These are phyloP conservation scores for Tephrocybe sp. DNA, from an alignment of 768 basidiomycete genomes.

Conservation along the genomic window DNA sequence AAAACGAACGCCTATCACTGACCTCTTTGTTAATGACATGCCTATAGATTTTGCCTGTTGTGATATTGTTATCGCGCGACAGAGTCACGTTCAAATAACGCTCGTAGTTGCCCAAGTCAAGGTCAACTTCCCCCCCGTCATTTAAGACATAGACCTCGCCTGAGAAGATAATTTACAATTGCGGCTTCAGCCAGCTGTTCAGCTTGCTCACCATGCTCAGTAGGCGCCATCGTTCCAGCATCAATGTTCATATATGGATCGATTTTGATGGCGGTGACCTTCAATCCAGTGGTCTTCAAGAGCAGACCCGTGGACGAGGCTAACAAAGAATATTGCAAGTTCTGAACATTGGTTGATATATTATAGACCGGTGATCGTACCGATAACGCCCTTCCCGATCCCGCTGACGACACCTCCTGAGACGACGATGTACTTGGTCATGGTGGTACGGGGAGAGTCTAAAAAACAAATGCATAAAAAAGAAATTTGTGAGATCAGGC, in stretches of 20 bases:
- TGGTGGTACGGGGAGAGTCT: conserved; percentile 27
- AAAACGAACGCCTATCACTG: conserved; percentile 21
- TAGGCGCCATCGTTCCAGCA: conserved; percentile 98
- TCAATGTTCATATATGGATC: conserved; percentile 99
- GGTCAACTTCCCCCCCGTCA: conserved; percentile 97
- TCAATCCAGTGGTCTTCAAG: conserved; percentile 91
- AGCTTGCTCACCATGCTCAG: conserved; percentile 82
- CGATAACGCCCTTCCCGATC: conserved; percentile 99
- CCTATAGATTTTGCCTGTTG: conserved; percentile 96
- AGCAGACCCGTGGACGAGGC: conserved; percentile 96
- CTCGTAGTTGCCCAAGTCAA: conserved; percentile 98
- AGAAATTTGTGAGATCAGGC: conserved; percentile 13
- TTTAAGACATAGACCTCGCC: conserved; percentile 98
- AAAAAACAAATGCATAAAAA: conserved; percentile 1
- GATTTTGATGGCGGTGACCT: conserved; percentile 99
- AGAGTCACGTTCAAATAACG: conserved; percentile 95
- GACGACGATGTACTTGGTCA: conserved; percentile 97
- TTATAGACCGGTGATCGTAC: conserved; percentile 49
- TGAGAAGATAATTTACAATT: conserved; percentile 4
- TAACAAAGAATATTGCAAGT: conserved; percentile 29
- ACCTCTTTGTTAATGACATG: conserved; percentile 98
- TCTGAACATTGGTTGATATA: conserved; percentile 16
- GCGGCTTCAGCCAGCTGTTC: not conserved
- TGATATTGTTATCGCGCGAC: conserved; percentile 95
- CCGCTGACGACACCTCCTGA: conserved; percentile 98